Evolutionary conservation across 495 filamentous ascomycete genomes (phyloP).

Genomic region (Penicillium salamii): DNA sequence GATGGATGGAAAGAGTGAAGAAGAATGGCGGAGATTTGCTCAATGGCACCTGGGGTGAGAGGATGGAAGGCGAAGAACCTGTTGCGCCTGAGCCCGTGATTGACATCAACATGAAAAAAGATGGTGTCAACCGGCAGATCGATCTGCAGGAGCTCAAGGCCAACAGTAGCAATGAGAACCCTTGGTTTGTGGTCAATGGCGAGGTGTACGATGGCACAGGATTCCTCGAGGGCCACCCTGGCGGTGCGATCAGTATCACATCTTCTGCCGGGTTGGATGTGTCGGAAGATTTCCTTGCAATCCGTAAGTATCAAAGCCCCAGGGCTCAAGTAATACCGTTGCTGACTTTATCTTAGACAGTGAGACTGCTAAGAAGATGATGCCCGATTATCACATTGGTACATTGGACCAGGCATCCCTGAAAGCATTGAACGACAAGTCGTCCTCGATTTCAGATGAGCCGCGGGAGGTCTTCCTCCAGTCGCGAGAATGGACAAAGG

Average conservation of each 20-base stretch:
- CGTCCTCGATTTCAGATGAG: conserved; percentile 25
- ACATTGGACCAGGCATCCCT: conserved; percentile 61
- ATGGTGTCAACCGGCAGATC: conserved; percentile 60
- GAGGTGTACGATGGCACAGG: conserved; percentile 88
- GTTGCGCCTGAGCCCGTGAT: conserved; percentile 44
- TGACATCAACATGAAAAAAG: conserved; percentile 80
- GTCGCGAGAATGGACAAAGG: conserved; percentile 66
- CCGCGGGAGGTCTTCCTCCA: conserved; percentile 66
- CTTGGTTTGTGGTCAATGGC: conserved; percentile 92
- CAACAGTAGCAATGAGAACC: conserved; percentile 63
- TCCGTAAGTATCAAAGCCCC: conserved; percentile 60
- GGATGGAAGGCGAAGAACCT: conserved; percentile 55
- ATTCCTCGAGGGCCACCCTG: conserved; percentile 85
- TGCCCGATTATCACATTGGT: conserved; percentile 85
- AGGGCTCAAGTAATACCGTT: neutral
- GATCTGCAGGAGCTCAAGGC: conserved; percentile 68
- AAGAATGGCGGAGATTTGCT: conserved; percentile 76
- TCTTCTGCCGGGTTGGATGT: conserved; percentile 79
- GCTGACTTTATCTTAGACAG: conserved; percentile 55
- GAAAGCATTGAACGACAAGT: conserved; percentile 41
- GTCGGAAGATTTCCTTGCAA: conserved; percentile 93
- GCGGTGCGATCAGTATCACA: conserved; percentile 84
- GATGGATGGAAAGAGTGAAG: conserved; percentile 97
- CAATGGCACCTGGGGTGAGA: conserved; percentile 89
- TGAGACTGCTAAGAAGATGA: conserved; percentile 92